Evolutionary conservation across 495 filamentous ascomycete species (phyloP), one percentile per base, ranked within the genome.

Genomic region (Amphirosellinia nigrospora): DNA sequence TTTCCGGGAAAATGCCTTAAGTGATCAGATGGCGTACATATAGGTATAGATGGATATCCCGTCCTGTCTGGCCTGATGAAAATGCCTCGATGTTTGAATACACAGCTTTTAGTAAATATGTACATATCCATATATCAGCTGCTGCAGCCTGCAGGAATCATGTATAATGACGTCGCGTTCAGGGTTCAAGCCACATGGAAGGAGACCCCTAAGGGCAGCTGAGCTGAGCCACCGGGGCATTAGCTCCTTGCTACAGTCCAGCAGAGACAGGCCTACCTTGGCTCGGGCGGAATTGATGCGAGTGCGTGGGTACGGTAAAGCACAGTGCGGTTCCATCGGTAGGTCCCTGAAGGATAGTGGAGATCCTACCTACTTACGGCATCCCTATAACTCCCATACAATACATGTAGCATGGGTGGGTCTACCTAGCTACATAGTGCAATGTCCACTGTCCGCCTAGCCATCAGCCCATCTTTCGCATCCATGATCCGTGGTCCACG

Each of bases 121-220:
- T 4, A 46, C n/a, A 46, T 46, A 46, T 46, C 43, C n/a, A n/a
- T n/a, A n/a, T n/a, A n/a, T n/a, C n/a, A n/a, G n/a, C 43, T 53
- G 48, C 48, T 53, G 50, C 11, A 7, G 21, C 23, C 50, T 53
- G 50, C 50, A 53, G 50, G 16, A 53, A 7, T 58, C 55, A 58
- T 58, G 55, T 36, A 58, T 13, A 58, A 58, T 58, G 55, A 58
- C 55, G 55, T 58, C 36, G 1, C 0, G 19, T 11, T 58, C 28
- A 58, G 55, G 30, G 32, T 11, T 21, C 32, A n/a, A 58, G 55
- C 55, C 55, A 58, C 55, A 58, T 58, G 16, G 21, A 56, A n/a
- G 11, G 13, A 53, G 23, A 52, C 53, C 28, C 30, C 30, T 9
- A 56, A 1, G 26, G 5, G 19, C 15, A 34, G 53, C 53, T 56